Evolutionary conservation across 2,329 filamentous ascomycete genomes (phyloP), one percentile per base, ranked within the genome.

Genomic region (Chrysoporthe puriensis): DNA sequence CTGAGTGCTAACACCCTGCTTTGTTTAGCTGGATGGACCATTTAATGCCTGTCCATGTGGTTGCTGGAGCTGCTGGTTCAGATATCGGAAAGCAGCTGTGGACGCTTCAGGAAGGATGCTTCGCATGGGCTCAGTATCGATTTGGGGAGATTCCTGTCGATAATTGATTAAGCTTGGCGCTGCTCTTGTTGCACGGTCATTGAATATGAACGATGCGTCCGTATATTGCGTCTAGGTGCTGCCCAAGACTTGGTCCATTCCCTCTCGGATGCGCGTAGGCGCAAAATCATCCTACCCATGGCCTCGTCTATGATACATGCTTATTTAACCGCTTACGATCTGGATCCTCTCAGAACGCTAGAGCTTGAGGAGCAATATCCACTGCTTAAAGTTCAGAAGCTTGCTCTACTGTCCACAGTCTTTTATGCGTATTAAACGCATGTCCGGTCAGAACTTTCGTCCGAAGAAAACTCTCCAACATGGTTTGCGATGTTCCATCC

Each of bases 21-120:
- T n/a, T 26, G 36, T 44, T 26, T 44, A 60, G 57, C 57, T 79
- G 77, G 59, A 83, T 84, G 76, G 83, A 85, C 59, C 83, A 85
- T 56, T 70, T 85, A 13, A 84, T 84, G 81, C 83, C 83, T 0
- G 74, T 83, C 0, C 81, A 82, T 56, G 78, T 85, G 18, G 76
- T 80, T 0, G 83, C 82, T 1, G 83, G 83, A 0, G 82, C 82
- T 0, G 82, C 81, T 0, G 79, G 79, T 3, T 9, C 11, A 36
- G 69, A 70, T 44, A 11, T 64, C 14, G 69, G 69, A 2, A 52
- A 68, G 43, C 69, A 70, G 36, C 32, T 70, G 2, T 70, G 69
- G 69, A 70, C 68, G 2, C 26, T 63, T 43, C 69, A 70, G 14
- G 69, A 70, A 43, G 68, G 69, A 13, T 62, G 54, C 59, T 70